Base-by-base conservation (phyloP, 2,329 filamentous ascomycete genomes). In the Cladorrhinum sp. region DNA sequence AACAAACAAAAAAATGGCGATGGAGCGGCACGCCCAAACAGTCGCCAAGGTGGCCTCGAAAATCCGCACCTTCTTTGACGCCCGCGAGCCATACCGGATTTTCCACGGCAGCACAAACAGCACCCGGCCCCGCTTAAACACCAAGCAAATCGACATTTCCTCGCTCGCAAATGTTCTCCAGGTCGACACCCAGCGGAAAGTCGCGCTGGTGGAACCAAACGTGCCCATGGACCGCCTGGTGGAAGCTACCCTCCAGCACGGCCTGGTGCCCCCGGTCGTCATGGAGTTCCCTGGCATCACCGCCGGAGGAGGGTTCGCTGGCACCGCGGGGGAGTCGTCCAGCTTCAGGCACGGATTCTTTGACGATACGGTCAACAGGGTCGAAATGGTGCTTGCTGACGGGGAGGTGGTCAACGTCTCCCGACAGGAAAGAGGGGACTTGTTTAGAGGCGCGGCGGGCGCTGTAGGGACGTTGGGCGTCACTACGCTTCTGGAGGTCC, bases 281-380 rank as follows among this genome's bases (percentile, higher is more conserved):
- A 90, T 89, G 85, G 88, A 91, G 72, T 91, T 91, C 66, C 88
- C 87, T 0, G 88, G 88, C 32, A 91, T 91, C 72, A 91, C 88
- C 0, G 86, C 85, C 1, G 88, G 88, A 23, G 88, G 89, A 41
- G 88, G 87, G 3, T 91, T 84, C 71, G 85, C 87, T 0, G 88
- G 88, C 9, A 90, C 87, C 0, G 85, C 86, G 0, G 88, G 88
- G 24, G 89, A 92, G 77, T 88, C 85, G 74, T 85, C 81, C 65
- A 85, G 81, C 18, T 92, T 91, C 75, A 80, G 81, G 61, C 82
- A 90, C 70, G 89, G 89, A 45, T 89, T 89, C 74, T 91, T 91
- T 69, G 85, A 90, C 70, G 80, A 83, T 48, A 88, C 81, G 0
- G 79, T 91, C 62, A 79, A 80, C 51, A 77, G 77, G 55, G 81